Base-by-base conservation (phyloP, 208 protist species). In the Vickermania ingenoplastis region DNA sequence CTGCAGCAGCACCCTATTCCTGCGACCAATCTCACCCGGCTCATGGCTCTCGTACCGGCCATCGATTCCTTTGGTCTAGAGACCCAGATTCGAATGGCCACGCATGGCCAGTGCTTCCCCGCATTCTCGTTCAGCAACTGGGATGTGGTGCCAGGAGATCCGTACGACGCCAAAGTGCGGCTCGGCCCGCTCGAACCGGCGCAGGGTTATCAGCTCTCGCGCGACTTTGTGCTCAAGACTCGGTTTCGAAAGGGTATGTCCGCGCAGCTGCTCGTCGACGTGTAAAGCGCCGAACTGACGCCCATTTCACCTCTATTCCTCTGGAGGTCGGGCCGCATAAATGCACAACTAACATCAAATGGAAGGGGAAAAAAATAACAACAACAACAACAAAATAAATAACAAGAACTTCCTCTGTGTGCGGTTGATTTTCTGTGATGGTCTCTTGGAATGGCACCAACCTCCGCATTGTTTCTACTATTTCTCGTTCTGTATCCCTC, bases 51-150 rank as follows among this genome's bases (percentile, higher is more conserved):
- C 59, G 79, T 99, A 21, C 98, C 98, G 2, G 89, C 97, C 1
- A 98, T 99, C 27, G 98, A 99, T 63, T 98, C 92, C 49, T 99
- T 99, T 71, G 98, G 98, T 11, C 97, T 99, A 23, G 98, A 99
- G 81, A 99, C 97, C 21, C 98, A 99, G 75, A 76, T 99, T 22
- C 86, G 99, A 31, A 86, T 90, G 55, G 66, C 94, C 59, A 99
- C 98, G 0, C 84, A 98, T 66, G 98, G 97, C 4, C 91, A 98
- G 71, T 83, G 82, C 1, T 99, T 98, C 63, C 87, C 86, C 53
- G 60, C 92, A 3, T 96, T 87, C 23, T 76, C 83, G 1, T 99
- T 99, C 71, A 78, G 96, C 67, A 89, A 99, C 71, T 99, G 97
- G 97, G 83, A 92, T 51, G 71, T 97, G 23, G 97, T 99, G 3